A percentile compares a stretch with the other conserved stretches of the same genome.
These are phyloP conservation scores for Rhamnella rubrinervis DNA, from an alignment of 331 rosid species.

Conservation along the genomic window DNA sequence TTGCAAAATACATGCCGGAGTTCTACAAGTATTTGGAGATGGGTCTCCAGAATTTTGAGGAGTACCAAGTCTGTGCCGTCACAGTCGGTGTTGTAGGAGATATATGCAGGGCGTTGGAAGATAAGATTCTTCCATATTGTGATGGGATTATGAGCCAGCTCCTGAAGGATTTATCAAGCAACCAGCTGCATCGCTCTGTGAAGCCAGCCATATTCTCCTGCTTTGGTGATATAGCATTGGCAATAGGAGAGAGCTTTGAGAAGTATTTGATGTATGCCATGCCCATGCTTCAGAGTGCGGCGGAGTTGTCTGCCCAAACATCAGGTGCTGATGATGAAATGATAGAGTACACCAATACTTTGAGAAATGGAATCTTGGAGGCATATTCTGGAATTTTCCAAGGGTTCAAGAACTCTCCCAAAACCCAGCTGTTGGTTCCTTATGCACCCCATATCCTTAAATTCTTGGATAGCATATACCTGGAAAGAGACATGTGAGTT, in stretches of 20 bases:
- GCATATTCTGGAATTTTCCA: slow-evolving; percentile 84
- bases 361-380: slow-evolving; percentile 82
- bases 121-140: slow-evolving; percentile 62
- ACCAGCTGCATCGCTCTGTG: slow-evolving; percentile 81
- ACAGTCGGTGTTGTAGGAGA: slow-evolving; percentile 90
- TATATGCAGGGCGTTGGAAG: slow-evolving; percentile 80
- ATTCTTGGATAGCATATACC: slow-evolving; percentile 71
- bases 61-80: slow-evolving; percentile 82
- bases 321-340: slow-evolving; percentile 70
- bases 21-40: slow-evolving; percentile 66
- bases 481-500: slow-evolving; percentile 75
- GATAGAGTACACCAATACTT: slow-evolving; percentile 74
- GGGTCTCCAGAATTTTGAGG: slow-evolving; percentile 89
- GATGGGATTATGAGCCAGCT: slow-evolving; percentile 86
- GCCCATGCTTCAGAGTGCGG: slow-evolving; percentile 97
- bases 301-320: slow-evolving; percentile 68
- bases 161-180: slow-evolving; percentile 76
- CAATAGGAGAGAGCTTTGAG: slow-evolving; percentile 77
- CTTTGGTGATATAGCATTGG: slow-evolving; percentile 86
- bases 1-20: slow-evolving; percentile 72
- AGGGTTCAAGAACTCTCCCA: slow-evolving; percentile 78
- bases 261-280: slow-evolving; percentile 76
- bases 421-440: slow-evolving; percentile 78
- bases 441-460: slow-evolving; percentile 70
- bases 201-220: slow-evolving; percentile 88